Percentiles rank a stretch among this genome's conserved stretches.
Evolutionary conservation across 192 early-diverging fungal species (phyloP).

Genomic region (Gryganskiella cystojenkinii): DNA sequence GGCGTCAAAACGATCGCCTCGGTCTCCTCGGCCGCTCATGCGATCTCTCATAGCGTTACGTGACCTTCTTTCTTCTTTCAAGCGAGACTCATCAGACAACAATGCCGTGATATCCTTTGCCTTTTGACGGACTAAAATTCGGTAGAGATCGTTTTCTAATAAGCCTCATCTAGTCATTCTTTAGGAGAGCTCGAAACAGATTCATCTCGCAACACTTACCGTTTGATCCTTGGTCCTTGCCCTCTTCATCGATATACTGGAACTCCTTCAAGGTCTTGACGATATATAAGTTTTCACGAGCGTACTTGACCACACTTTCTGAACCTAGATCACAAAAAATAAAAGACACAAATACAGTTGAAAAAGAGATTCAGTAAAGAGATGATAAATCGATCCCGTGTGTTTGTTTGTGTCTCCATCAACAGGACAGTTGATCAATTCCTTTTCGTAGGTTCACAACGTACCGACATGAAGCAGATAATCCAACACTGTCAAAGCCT

Average conservation of each 20-base stretch:
- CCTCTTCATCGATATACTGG: slow-evolving; percentile 93
- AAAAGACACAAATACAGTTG: neutral
- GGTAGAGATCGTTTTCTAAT: too few species aligned
- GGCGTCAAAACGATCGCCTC: slow-evolving; percentile 16
- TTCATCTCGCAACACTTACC: slow-evolving; percentile 56
- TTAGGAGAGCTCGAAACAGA: neutral
- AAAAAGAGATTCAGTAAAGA: slow-evolving; percentile 1
- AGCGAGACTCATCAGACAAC: slow-evolving; percentile 78
- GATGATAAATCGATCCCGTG: slow-evolving; percentile 5
- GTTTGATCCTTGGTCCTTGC: slow-evolving; percentile 91
- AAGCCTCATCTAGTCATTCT: neutral
- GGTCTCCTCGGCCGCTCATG: slow-evolving; percentile 59
- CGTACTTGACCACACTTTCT: slow-evolving; percentile 87
- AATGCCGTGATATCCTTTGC: slow-evolving; percentile 90
- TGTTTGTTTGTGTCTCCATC: too few species aligned
- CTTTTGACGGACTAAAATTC: slow-evolving; percentile 84
- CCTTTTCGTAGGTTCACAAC: neutral
- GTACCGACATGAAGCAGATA: slow-evolving; percentile 77
- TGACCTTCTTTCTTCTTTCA: slow-evolving; percentile 80
- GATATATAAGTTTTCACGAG: slow-evolving; percentile 89
- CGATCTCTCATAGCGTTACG: slow-evolving; percentile 72
- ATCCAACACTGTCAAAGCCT: slow-evolving; percentile 88
- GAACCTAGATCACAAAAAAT: slow-evolving; percentile 65
- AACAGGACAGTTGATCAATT: neutral
- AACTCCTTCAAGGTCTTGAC: slow-evolving; percentile 98